Base-by-base conservation (phyloP, 1,139 yeast genomes). In the Yamadazyma friedrichii region DNA sequence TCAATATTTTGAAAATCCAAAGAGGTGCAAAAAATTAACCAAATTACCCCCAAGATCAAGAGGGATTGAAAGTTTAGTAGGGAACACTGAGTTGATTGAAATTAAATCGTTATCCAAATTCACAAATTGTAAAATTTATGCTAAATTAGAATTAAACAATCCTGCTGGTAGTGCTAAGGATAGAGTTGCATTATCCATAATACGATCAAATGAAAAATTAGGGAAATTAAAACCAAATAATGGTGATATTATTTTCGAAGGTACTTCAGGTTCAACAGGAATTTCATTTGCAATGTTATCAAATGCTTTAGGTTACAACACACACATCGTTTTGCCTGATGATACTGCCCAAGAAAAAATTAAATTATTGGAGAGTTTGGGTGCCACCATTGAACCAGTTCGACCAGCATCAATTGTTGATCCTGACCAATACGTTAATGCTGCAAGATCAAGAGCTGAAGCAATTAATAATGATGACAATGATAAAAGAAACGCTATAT, bases 111-210 rank as follows among this genome's bases (percentile, higher is more conserved):
- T 93, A n/a, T 82, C 94, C 1, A 63, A 70, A 11, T 64, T 74
- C 16, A 88, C 96, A 0, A 95, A 95, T 0, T 84, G 95, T 56
- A 82, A 84, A 37, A 80, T 93, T 9, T 87, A 82, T 54, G 98
- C 95, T 42, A 93, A 93, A 58, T 64, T 91, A 46, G 98, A 93
- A 61, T 66, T 88, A 44, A 67, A 76, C 53, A 93, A 93, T 55
- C 98, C 98, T 1, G 98, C 95, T 15, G 98, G 98, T 0, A 86
- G 95, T 38, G 95, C 97, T 29, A 93, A 93, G 57, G 98, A 93
- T 57, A 70, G 98, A 41, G 95, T 93, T 31, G 98, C 98, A 1
- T 70, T 88, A 38, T 86, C 95, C 1, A 85, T 93, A 51, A 84
- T 91, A 26, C 65, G 78, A 41, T 78, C 77, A 15, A 86, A 87